Base-by-base conservation (phyloP, 176 grass and related monocot genomes). In the Carex scoparia region DNA sequence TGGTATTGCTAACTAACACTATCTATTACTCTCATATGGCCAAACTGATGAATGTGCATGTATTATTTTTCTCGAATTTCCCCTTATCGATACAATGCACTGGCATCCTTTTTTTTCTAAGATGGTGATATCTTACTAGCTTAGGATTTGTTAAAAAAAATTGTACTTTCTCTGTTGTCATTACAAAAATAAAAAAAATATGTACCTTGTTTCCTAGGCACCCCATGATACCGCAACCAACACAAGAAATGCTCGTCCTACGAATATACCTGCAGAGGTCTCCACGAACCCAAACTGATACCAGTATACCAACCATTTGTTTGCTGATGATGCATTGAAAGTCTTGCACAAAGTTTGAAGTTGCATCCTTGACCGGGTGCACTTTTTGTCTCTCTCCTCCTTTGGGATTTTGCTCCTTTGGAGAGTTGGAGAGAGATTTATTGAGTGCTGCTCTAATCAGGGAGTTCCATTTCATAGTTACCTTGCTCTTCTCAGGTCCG, bases 201-300 rank as follows among this genome's bases (percentile, higher is more conserved):
- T 13, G 12, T 91, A 98, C 96, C 96, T 98, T 98, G 76, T 98
- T 98, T 74, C 93, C 93, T 84, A 98, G 83, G 88, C 86, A 94
- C 9, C 96, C 91, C 93, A 98, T 87, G 86, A 98, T 84, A 60
- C 96, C 96, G 0, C 93, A 98, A 44, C 96, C 93, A 27, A 98
- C 82, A 74, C 88, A 94, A 28, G 93, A 94, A 60, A 92, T 88
- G 79, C 84, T 84, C 3, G 89, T 79, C 80, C 87, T 72, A 40
- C 58, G 78, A 84, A 98, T 86, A 80, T 88, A 79, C 35, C 81
- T 69, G 76, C 56, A 70, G 61, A 98, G 91, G 84, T 90, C 89
- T 51, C 85, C 80, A 63, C 90, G 90, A 40, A 77, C 88, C 96
- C 96, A 98, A 49, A 98, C 84, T 12, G 89, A 93, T 8, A 78